These are phyloP conservation scores for Bombardia bombarda DNA, from an alignment of 495 filamentous ascomycete species.

Conservation along the genomic window DNA sequence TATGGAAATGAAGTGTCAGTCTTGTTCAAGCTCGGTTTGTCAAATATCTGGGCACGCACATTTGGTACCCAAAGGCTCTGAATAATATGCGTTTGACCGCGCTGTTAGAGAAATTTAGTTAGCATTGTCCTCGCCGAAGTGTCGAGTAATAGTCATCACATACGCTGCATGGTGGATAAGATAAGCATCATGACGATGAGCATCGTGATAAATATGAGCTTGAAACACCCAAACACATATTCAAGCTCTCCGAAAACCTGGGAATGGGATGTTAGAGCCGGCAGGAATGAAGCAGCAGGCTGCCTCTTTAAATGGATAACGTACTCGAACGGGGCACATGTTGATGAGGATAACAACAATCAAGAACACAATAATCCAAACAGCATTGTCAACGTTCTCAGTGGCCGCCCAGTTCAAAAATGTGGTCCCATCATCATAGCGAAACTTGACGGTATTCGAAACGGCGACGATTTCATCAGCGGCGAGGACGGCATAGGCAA, in stretches of 20 bases:
- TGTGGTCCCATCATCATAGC: conserved; percentile 33
- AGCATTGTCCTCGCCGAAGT: background rate
- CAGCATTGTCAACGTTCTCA: conserved; percentile 29
- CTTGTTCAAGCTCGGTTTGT: background rate
- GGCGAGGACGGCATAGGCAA: conserved; percentile 32
- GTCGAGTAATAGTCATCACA: background rate
- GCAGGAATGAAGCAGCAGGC: too few relatives aligned
- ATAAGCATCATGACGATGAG: conserved; percentile 36
- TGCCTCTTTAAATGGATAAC: too few relatives aligned
- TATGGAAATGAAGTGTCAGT: conserved; percentile 6
- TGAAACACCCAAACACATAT: conserved; percentile 38
- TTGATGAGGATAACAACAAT: conserved; percentile 33
- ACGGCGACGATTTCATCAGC: conserved; percentile 38
- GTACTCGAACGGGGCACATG: conserved; percentile 36
- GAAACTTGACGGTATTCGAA: conserved; percentile 36
- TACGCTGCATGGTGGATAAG: conserved; percentile 24
- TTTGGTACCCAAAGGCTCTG: conserved; percentile 20
- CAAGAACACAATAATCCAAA: conserved; percentile 34
- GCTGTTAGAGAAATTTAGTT: conserved; percentile 12
- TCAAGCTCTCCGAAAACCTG: conserved; percentile 41
- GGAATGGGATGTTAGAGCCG: background rate
- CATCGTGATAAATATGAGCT: conserved; percentile 37
- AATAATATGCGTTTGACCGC: conserved; percentile 24
- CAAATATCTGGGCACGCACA: conserved; percentile 15
- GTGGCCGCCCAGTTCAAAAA: conserved; percentile 29